Evolutionary conservation across 1,139 yeast species (phyloP), one percentile per base, ranked within the genome.

Genomic region (Geotrichum candidum): DNA sequence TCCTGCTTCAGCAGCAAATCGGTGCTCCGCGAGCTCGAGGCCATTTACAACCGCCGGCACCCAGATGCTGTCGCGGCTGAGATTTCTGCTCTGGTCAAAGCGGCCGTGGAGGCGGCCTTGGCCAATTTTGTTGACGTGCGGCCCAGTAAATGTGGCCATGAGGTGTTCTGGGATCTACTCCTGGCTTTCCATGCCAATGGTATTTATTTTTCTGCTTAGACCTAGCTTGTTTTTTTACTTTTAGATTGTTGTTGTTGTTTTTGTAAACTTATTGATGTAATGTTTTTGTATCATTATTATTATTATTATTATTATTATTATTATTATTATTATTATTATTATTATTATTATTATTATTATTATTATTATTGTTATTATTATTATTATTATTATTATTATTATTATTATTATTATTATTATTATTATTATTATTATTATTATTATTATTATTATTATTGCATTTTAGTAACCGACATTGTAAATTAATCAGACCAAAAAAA

Each of bases 1-100:
- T 97, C 98, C 0, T 96, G 96, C 0, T 94, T 94, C 78, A 91
- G 88, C 74, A 86, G 94, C 10, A 77, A 81, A 27, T 86, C 94
- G 61, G 89, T 94, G 15, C 70, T 91, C 64, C 90, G 87, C 54
- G 88, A 91, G 62, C 78, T 94, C 67, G 97, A 88, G 67, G 88
- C 88, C 70, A 94, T 94, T 74, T 94, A 92, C 78, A 86, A 86
- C 72, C 48, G 48, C 48, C 48, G 48, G 22, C 48, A 41, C 45
- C 18, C 41, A 4, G 18, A 4, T 41, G 22, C 10, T 3, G 48
- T n/a, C 5, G 48, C 18, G 18, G 18, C 6, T 41, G 48, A 41
- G 9, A 7, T 10, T 41, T 18, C 18, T 41, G 9, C 22, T 15
- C 10, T 41, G 3, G 48, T 41, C 23, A 41, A 41, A n/a, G 10